These are phyloP conservation scores for Neurospora pannonica DNA, from an alignment of 495 filamentous ascomycete species.

Conservation along the genomic window DNA sequence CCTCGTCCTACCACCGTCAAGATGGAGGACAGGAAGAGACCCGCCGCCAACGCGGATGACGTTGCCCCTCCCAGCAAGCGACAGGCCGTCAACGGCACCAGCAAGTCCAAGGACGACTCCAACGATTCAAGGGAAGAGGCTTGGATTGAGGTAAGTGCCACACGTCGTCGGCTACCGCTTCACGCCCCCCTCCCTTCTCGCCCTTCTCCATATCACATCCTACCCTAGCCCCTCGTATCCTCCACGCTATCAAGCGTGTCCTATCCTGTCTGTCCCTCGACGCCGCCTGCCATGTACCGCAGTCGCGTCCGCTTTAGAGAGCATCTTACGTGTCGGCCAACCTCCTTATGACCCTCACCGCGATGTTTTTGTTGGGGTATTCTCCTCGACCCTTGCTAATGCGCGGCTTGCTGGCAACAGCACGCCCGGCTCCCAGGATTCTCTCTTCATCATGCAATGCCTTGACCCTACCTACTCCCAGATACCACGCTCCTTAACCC, in stretches of 20 bases:
- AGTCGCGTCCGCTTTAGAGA: conserved; percentile 6
- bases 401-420: conserved; percentile 39
- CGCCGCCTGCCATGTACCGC: conserved; percentile 1
- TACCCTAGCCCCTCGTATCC: not conserved
- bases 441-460: conserved; percentile 15
- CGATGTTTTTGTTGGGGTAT: conserved; percentile 17
- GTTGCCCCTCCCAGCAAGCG: conserved; percentile 76
- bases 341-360: conserved; percentile 9
- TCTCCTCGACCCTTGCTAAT: conserved; percentile 38
- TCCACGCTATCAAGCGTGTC: conserved; percentile 2
- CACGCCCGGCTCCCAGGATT: conserved; percentile 21
- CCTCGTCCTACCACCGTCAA: conserved; percentile 64
- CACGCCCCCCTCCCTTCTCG: conserved; percentile 7
- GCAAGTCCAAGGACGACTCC: conserved; percentile 59
- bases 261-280: conserved; percentile 1
- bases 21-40: conserved; percentile 97
- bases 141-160: conserved; percentile 67
- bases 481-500: conserved; percentile 14
- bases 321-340: conserved; percentile 8
- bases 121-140: conserved; percentile 73
- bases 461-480: conserved; percentile 7
- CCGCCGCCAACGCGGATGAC: conserved; percentile 66
- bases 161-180: conserved; percentile 12
- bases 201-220: conserved; percentile 10
- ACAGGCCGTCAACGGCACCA: conserved; percentile 71